Conservation (phyloP, 345 rosid genomes). For the Hibiscus mutabilis region DNA sequence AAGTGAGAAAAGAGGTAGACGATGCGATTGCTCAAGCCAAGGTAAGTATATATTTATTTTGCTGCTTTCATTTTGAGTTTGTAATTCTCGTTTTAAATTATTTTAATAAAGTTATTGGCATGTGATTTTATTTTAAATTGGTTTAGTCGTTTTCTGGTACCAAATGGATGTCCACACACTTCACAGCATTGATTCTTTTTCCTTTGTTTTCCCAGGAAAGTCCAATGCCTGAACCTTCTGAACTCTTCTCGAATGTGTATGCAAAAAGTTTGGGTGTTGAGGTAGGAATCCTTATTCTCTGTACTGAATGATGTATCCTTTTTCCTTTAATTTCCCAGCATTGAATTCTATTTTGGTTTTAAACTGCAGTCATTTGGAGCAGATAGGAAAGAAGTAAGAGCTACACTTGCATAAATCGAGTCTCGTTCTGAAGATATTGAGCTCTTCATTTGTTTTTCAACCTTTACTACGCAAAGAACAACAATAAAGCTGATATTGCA, state of each 20-base stretch:
- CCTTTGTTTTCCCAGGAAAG: conserved; percentile 56
- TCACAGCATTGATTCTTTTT: neutral
- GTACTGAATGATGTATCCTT: no score
- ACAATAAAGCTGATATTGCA: conserved; percentile 12
- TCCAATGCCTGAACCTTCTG: conserved; percentile 90
- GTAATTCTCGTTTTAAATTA: neutral
- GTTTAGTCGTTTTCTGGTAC: neutral
- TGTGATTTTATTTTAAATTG: neutral
- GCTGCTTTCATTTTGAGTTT: neutral
- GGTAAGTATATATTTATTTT: conserved; percentile 32
- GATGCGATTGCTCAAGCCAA: conserved; percentile 94
- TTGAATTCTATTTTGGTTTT: neutral
- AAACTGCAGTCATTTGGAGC: conserved; percentile 68
- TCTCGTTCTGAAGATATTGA: neutral
- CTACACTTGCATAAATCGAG: conserved; percentile 48
- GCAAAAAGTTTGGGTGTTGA: conserved; percentile 69
- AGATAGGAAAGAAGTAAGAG: conserved; percentile 84
- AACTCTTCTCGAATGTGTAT: conserved; percentile 75
- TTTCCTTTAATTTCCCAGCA: no score
- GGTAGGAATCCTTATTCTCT: conserved; percentile 31
- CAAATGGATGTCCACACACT: neutral
- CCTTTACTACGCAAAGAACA: neutral
- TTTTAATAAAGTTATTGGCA: neutral
- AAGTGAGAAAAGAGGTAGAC: conserved; percentile 81
- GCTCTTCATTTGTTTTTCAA: neutral